Evolutionary conservation across 805 yeast genomes (phyloP), one percentile per base, ranked within the genome.

Genomic region (Groenewaldozyma salmanticensis): DNA sequence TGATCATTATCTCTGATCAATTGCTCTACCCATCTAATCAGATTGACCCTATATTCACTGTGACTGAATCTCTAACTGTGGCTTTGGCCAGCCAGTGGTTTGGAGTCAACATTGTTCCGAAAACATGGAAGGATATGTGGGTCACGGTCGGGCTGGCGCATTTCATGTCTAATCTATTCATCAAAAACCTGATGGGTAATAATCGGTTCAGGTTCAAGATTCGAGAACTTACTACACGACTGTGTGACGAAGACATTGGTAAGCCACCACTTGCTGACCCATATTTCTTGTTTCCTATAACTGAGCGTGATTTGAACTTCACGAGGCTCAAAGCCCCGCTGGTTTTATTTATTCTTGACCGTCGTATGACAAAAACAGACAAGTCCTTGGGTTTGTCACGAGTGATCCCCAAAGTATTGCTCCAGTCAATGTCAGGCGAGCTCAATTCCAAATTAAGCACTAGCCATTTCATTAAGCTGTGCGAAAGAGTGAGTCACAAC

Each of bases 351-450:
- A 87, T 90, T 31, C 65, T 92, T 21, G 96, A 92, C 56, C 73
- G 84, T 36, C 70, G 98, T 47, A 86, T 92, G 95, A 88, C 95
- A 1, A 92, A 92, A 56, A 86, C 96, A 1, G 97, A 94, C 57
- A 80, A 88, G 47, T 82, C 95, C 0, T 82, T 92, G 59, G 98
- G 98, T 2, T 66, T 92, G 45, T 77, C 88, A 2, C 75, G 98
- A 47, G 96, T 86, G 0, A 72, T 92, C 20, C 96, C 97, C 0
- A 92, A 90, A 52, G 67, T 92, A 20, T 85, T 90, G 48, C 62
- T 92, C 27, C 96, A 92, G 58, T 94, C 94, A 0, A 86, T 92
- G 95, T 84, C 95, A 5, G 95, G 94, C 15, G 98, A 92, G 52
- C 65, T 92, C 38, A 81, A 81, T 53, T 85, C 92, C 9, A 73